These are phyloP conservation scores for Arxiozyma telluris DNA, from an alignment of 1,139 yeast genomes.

Conservation along the genomic window DNA sequence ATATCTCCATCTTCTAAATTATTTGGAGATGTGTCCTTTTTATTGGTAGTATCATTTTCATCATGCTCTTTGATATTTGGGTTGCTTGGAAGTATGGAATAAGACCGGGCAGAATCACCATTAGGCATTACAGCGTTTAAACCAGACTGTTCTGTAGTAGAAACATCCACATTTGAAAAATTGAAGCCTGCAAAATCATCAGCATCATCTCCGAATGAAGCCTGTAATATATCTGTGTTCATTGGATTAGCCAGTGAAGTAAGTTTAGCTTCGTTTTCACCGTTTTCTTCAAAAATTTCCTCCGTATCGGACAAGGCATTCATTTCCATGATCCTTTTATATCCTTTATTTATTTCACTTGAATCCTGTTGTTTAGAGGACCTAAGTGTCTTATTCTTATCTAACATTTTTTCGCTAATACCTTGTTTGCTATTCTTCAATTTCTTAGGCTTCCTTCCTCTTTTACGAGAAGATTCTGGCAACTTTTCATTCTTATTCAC, in stretches of 20 bases:
- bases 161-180: not conserved
- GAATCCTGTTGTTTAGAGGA: not conserved
- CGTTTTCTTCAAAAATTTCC: not conserved
- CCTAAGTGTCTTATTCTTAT: not conserved
- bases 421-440: not conserved
- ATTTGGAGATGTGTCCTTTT: not conserved
- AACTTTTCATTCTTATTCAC: not conserved
- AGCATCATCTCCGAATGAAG: not conserved
- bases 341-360: not conserved
- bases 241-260: not conserved
- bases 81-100: not conserved
- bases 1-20: slow-evolving; percentile 15
- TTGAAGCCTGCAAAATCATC: slow-evolving; percentile 2
- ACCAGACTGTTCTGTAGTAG: not conserved
- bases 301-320: not conserved
- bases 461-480: not conserved
- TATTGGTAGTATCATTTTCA: slow-evolving; percentile 14
- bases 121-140: not conserved
- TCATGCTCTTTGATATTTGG: not conserved
- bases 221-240: not conserved
- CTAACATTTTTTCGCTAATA: not conserved
- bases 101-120: not conserved
- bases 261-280: not conserved
- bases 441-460: not conserved
- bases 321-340: not conserved